A percentile compares a stretch with the other conserved stretches of the same genome.
These are phyloP conservation scores for Trichoderma sp. DNA, from an alignment of 2,329 filamentous ascomycete species.

Conservation along the genomic window DNA sequence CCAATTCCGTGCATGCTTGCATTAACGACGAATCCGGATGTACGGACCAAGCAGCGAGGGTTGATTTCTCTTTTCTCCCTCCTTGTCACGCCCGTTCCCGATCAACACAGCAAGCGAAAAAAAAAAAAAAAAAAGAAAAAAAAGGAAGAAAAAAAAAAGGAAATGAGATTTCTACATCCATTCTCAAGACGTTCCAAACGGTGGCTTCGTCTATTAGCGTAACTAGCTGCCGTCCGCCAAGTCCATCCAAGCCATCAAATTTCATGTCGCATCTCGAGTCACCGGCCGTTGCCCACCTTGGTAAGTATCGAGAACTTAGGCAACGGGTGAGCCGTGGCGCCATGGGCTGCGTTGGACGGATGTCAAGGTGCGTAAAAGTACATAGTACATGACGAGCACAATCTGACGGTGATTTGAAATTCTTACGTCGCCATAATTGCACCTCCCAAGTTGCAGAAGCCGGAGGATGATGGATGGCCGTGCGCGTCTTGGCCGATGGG, in stretches of 20 bases:
- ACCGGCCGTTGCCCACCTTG: background rate
- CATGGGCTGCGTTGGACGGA: background rate
- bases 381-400: background rate
- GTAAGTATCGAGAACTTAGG: background rate
- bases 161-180: background rate
- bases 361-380: background rate
- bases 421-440: background rate
- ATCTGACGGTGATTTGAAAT: background rate
- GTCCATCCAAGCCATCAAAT: constrained; percentile 1
- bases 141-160: background rate
- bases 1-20: background rate
- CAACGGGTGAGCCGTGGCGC: background rate
- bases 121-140: background rate
- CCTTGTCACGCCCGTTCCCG: background rate
- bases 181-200: background rate
- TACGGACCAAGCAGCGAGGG: background rate
- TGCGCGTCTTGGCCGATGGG: background rate
- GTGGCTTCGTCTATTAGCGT: constrained; percentile 4
- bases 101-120: background rate
- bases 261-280: constrained; percentile 5
- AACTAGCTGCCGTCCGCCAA: constrained; percentile 2
- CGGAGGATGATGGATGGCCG: background rate
- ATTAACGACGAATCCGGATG: constrained; percentile 5
- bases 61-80: background rate
- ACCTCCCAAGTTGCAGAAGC: background rate